phyloP scores from a whole-genome alignment of 2,329 filamentous ascomycete species.

The Canariomyces notabilis region DNA sequence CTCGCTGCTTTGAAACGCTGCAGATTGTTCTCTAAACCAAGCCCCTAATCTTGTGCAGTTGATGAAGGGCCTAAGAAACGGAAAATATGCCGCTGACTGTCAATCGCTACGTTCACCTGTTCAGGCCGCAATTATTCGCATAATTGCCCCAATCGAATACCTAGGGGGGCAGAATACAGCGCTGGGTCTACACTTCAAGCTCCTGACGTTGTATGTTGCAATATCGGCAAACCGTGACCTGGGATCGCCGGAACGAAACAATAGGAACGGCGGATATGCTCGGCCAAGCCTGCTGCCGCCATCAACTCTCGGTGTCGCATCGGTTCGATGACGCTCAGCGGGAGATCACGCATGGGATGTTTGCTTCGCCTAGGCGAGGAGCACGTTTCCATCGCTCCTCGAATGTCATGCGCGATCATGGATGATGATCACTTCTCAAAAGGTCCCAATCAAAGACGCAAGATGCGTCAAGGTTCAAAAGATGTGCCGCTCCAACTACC shows the following conservation, averaged over 20 bases:
- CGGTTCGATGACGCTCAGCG: slow-evolving; percentile 7
- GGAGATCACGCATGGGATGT: slow-evolving; percentile 16
- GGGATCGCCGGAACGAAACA: slow-evolving; percentile 23
- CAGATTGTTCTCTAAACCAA: slow-evolving; percentile 5
- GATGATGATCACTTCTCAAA: slow-evolving; percentile 4
- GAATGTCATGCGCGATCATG: neutral
- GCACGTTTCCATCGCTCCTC: neutral
- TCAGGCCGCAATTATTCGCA: neutral
- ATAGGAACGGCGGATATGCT: slow-evolving; percentile 3
- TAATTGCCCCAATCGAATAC: too few species aligned
- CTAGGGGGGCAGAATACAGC: too few species aligned
- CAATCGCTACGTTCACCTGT: neutral
- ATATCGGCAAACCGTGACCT: slow-evolving; percentile 2
- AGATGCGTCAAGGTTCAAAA: neutral
- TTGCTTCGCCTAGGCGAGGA: neutral
- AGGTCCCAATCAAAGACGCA: neutral
- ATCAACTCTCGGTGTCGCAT: slow-evolving; percentile 1
- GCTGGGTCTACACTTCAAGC: too few species aligned
- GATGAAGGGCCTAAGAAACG: neutral
- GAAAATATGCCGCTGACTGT: neutral
- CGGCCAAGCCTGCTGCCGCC: slow-evolving; percentile 6
- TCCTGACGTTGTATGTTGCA: neutral
- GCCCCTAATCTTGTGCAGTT: neutral
- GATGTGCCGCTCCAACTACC: too few species aligned
- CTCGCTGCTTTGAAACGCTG: slow-evolving; percentile 14